Evolutionary conservation across 495 filamentous ascomycete genomes (phyloP), one percentile per base, ranked within the genome.

Genomic region (Penicillium lividum): DNA sequence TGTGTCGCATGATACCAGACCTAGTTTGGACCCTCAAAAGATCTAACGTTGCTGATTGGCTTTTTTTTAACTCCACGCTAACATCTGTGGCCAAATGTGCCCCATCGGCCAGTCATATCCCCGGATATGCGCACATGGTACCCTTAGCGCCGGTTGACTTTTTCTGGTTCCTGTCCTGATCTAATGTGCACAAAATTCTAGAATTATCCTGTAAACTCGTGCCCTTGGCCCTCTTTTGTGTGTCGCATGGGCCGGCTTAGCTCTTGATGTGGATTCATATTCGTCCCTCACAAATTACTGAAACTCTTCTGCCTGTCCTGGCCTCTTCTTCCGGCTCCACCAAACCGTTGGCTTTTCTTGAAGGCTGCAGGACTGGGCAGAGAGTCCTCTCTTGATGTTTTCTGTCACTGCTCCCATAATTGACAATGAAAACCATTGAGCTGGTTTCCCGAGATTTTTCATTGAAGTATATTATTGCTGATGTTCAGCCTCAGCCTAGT

Each of bases 21-120:
- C 22, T 22, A 22, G 47, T 33, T 31, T n/a, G 4, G 34, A 38
- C 45, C 33, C 44, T 38, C 34, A n/a, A 27, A 29, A 49, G 47
- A 38, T 51, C 47, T 57, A 48, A 49, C 31, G 55, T 43, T 36
- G 31, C 47, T 29, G 30, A 29, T 36, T 43, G 28, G 18, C 38
- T 31, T 29, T 53, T 22, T 47, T 59, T 54, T 47, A 48, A 40
- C 30, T 53, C 57, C 40, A 43, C 50, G 50, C 56, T 58, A 57
- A 22, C 38, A 51, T 53, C 56, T 53, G 49, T 40, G 49, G 50
- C n/a, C n/a, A 38, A 33, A 16, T 5, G 30, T 43, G 10, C 30
- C 31, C 50, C 50, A 54, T 42, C 36, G n/a, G 31, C 57, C 57
- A 59, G 43, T 53, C 51, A 59, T 18, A 59, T 44, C 30, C 57